phyloP scores from a whole-genome alignment of 495 filamentous ascomycete species.

The Podospora fimiseda region DNA sequence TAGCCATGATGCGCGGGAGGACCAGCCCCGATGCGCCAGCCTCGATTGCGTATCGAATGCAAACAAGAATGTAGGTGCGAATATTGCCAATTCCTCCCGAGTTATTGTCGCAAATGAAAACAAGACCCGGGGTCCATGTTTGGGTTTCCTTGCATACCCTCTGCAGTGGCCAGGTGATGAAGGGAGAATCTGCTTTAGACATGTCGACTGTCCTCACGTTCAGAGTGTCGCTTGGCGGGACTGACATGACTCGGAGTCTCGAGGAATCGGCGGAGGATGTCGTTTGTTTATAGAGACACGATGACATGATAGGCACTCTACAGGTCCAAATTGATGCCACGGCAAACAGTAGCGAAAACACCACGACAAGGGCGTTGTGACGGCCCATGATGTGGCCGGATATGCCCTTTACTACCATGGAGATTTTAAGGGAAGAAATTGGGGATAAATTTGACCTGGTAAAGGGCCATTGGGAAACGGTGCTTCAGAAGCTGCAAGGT shows the following conservation, averaged over 20 bases:
- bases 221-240: neutral
- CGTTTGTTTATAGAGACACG: conserved; percentile 12
- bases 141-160: conserved; percentile 38
- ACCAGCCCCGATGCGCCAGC: conserved; percentile 41
- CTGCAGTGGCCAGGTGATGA: conserved; percentile 40
- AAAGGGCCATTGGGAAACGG: too few species aligned
- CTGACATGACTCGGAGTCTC: neutral
- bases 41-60: conserved; percentile 44
- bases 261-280: neutral
- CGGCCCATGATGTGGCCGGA: conserved; percentile 7
- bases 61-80: conserved; percentile 47
- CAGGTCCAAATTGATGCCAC: conserved; percentile 21
- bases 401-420: neutral
- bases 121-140: conserved; percentile 30
- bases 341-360: conserved; percentile 15
- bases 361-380: conserved; percentile 10
- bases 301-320: conserved; percentile 17
- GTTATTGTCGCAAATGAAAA: conserved; percentile 47
- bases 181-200: conserved; percentile 32
- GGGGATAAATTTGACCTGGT: too few species aligned
- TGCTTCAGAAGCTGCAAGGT: too few species aligned
- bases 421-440: too few species aligned
- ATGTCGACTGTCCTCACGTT: conserved; percentile 22
- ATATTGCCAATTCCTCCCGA: conserved; percentile 49
- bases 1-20: conserved; percentile 36